phyloP scores from a whole-genome alignment of 257 asterid species.

The Haberlea rhodopensis region DNA sequence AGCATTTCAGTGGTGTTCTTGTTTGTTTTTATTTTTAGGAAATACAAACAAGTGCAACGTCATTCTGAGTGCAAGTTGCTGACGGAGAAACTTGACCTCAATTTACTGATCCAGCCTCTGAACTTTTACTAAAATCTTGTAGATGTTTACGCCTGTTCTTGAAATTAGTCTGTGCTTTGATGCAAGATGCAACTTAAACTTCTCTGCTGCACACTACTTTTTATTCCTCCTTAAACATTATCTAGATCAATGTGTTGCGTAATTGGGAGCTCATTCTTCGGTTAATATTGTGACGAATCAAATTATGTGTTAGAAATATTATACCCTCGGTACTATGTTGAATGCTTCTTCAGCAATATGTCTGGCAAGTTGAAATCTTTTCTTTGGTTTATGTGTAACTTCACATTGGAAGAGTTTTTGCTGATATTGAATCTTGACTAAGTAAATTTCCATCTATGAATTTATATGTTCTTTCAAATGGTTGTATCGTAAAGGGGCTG shows the following conservation, averaged over 20 bases:
- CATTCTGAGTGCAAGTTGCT: neutral
- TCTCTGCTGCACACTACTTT: neutral
- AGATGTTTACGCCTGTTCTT: neutral
- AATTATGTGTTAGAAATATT: neutral
- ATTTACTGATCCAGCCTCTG: neutral
- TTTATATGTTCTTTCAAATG: slow-evolving; percentile 1
- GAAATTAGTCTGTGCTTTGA: neutral
- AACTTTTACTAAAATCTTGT: neutral
- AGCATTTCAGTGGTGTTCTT: neutral
- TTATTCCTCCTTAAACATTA: neutral
- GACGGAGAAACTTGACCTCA: neutral
- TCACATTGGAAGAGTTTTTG: slow-evolving; percentile 2
- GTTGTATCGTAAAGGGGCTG: slow-evolving; percentile 21
- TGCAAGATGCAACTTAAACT: neutral
- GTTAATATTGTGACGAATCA: neutral
- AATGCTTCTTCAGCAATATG: too few species aligned
- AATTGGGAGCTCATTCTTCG: neutral
- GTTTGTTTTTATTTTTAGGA: neutral
- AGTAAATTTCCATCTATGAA: neutral
- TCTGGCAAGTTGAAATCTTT: too few species aligned
- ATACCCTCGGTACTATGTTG: neutral
- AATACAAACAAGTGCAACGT: neutral
- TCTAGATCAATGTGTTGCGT: neutral
- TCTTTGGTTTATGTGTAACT: neutral
- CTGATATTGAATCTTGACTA: slow-evolving; percentile 8